These are phyloP conservation scores for Trichoderma sp. DNA, from an alignment of 2,329 filamentous ascomycete genomes.

Conservation along the genomic window DNA sequence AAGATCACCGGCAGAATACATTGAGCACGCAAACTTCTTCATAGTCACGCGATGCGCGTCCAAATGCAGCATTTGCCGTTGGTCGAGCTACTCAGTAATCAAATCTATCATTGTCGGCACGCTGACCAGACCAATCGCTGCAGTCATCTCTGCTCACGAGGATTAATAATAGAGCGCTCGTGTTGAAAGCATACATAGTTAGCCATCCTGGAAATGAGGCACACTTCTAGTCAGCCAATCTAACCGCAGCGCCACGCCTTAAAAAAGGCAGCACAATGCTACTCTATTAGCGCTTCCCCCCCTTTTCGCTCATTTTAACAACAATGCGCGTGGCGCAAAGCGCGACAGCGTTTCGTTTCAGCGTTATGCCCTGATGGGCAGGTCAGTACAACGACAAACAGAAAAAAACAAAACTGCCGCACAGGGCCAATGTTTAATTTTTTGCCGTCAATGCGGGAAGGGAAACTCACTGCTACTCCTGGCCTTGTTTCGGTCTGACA, in stretches of 20 bases:
- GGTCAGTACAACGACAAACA: neutral
- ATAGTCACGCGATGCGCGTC: neutral
- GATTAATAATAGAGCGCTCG: neutral
- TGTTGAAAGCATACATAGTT: neutral
- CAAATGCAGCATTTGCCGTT: neutral
- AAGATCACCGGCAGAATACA: conserved; percentile 56
- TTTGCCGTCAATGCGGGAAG: neutral
- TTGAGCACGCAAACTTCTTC: conserved; percentile 53
- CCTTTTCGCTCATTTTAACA: neutral
- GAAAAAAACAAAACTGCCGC: neutral
- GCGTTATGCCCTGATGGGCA: conserved; percentile 7
- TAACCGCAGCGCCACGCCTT: neutral
- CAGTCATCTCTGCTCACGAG: neutral
- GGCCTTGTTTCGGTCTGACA: neutral
- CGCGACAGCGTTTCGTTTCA: neutral
- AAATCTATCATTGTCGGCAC: neutral
- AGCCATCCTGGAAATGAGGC: neutral
- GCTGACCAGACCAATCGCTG: neutral
- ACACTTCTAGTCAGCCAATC: neutral
- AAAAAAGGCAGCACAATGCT: neutral
- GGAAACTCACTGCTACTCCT: neutral
- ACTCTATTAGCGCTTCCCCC: neutral
- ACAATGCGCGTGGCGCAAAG: neutral
- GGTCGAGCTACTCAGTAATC: neutral
- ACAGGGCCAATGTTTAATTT: neutral